Conservation (phyloP, 2,329 filamentous ascomycete genomes). For the Verticillium nonalfalfae region DNA sequence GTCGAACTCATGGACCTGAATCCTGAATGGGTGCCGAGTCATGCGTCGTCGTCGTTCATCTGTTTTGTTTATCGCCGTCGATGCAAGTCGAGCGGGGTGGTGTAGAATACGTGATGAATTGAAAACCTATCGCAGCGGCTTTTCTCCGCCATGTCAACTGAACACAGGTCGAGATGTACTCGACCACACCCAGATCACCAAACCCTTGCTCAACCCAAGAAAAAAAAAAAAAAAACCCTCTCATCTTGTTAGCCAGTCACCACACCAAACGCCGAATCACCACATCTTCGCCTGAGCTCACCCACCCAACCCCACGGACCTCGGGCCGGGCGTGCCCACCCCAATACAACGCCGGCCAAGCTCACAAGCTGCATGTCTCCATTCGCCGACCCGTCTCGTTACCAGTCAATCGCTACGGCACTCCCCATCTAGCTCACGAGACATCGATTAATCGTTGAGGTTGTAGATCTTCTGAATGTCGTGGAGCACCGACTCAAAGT, state of each 20-base stretch:
- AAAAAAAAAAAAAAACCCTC: not conserved
- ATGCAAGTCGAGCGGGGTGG: not conserved
- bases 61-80: not conserved
- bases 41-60: no score
- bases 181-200: not conserved
- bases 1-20: no score
- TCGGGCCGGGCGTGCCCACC: not conserved
- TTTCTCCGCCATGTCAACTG: not conserved
- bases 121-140: not conserved
- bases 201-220: not conserved
- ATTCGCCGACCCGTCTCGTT: not conserved
- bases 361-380: not conserved
- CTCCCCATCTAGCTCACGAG: not conserved
- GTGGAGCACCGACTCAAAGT: constrained; percentile 52
- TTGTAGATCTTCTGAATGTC: constrained; percentile 62
- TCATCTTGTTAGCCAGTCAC: not conserved
- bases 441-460: constrained; percentile 27
- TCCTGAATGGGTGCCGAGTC: no score
- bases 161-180: not conserved
- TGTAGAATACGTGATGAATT: not conserved
- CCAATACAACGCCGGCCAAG: not conserved
- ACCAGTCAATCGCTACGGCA: no score
- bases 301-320: not conserved
- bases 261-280: not conserved
- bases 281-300: not conserved